phyloP scores from a whole-genome alignment of 2,329 filamentous ascomycete species.

The Metarhizium anisopliae region DNA sequence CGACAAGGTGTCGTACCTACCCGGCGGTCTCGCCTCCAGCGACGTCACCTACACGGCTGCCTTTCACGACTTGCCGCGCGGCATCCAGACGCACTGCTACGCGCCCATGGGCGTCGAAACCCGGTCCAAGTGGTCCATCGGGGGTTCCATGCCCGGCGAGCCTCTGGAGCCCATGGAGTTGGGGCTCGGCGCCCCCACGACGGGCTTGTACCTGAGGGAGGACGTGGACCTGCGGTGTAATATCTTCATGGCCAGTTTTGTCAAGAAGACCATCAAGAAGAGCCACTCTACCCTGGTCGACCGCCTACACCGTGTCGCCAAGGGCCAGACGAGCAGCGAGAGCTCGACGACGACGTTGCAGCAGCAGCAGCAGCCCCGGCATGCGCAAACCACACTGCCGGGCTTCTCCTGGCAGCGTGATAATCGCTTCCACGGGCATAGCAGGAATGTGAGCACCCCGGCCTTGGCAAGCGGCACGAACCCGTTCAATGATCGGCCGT shows the following conservation, averaged over 20 bases:
- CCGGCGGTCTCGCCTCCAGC: constrained; percentile 53
- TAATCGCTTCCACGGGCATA: constrained; percentile 12
- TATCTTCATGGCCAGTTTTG: constrained; percentile 63
- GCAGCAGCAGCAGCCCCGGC: not conserved
- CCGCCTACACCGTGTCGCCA: constrained; percentile 28
- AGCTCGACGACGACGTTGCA: not conserved
- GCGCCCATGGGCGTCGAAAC: constrained; percentile 76
- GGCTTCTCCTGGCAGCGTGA: constrained; percentile 24
- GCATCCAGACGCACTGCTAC: constrained; percentile 75
- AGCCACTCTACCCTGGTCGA: constrained; percentile 64
- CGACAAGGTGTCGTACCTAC: constrained; percentile 68
- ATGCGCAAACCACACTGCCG: constrained; percentile 17
- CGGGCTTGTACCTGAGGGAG: constrained; percentile 74
- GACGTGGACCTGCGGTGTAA: constrained; percentile 78
- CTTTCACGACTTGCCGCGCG: constrained; percentile 65
- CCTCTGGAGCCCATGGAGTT: constrained; percentile 55
- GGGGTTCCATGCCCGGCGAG: constrained; percentile 64
- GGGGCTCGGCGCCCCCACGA: constrained; percentile 53
- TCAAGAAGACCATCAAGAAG: constrained; percentile 74
- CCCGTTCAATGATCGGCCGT: not conserved
- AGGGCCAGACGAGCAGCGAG: not conserved
- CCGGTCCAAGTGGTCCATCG: constrained; percentile 67
- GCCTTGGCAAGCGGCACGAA: not conserved
- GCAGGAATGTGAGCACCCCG: not conserved
- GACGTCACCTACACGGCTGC: constrained; percentile 71